Conservation (phyloP, 2,329 filamentous ascomycete species). For the Xylariaceae sp. region DNA sequence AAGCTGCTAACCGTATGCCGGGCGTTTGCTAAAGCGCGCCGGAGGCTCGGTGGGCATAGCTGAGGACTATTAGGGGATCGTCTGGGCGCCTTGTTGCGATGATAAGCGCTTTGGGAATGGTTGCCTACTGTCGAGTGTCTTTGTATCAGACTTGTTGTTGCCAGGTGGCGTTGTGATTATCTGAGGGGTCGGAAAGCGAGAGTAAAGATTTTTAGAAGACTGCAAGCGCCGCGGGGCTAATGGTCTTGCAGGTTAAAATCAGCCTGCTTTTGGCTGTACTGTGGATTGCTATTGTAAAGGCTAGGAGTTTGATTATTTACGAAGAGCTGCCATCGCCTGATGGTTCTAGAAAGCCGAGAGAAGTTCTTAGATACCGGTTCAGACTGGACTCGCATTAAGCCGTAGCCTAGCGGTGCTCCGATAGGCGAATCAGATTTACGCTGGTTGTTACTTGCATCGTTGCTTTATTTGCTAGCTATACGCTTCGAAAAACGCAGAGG, state of each 20-base stretch:
- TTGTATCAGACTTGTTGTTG: constrained; percentile 43
- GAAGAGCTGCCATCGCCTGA: constrained; percentile 56
- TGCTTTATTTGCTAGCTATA: constrained; percentile 65
- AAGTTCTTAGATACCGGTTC: constrained; percentile 71
- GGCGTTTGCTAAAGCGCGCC: constrained; percentile 52
- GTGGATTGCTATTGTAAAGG: constrained; percentile 56
- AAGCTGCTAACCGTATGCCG: constrained; percentile 42
- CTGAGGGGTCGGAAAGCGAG: constrained; percentile 54
- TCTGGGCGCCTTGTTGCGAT: constrained; percentile 53
- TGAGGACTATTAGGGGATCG: constrained; percentile 55
- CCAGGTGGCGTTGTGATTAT: constrained; percentile 71
- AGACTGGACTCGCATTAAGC: constrained; percentile 69
- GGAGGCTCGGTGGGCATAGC: constrained; percentile 50
- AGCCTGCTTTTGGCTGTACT: constrained; percentile 50
- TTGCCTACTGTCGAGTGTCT: constrained; percentile 34
- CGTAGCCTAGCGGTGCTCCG: constrained; percentile 56
- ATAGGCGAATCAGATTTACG: constrained; percentile 45
- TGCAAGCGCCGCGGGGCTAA: constrained; percentile 27
- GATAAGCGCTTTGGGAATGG: constrained; percentile 61
- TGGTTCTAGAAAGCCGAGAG: constrained; percentile 61
- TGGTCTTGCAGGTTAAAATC: constrained; percentile 31
- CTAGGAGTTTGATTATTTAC: constrained; percentile 48
- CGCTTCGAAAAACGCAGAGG: constrained; percentile 78
- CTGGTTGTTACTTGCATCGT: constrained; percentile 54
- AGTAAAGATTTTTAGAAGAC: constrained; percentile 30